Percentiles rank a stretch among this genome's conserved stretches.
Conservation (phyloP, 345 rosid species). For the Excoecaria agallocha region DNA sequence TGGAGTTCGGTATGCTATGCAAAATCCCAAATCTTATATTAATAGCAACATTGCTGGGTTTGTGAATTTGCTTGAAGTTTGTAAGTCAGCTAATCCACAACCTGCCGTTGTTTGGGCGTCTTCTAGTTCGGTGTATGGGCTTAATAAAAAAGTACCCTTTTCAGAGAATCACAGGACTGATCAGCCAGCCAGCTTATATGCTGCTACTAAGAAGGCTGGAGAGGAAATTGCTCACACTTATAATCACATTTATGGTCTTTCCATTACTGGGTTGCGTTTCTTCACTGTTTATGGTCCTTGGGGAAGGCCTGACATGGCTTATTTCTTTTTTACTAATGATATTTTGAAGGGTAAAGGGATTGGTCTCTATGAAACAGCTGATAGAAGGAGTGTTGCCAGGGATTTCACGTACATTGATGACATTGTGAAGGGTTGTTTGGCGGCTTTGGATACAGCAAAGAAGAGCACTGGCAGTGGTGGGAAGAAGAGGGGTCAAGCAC, state of each 20-base stretch:
- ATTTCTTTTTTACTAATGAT: conserved; percentile 17
- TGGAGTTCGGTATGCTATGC: conserved; percentile 24
- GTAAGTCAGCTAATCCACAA: conserved; percentile 14
- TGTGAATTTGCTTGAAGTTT: conserved; percentile 19
- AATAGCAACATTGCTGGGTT: conserved; percentile 16
- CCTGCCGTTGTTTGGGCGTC: conserved; percentile 22
- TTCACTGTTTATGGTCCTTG: conserved; percentile 23
- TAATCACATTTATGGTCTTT: conserved; percentile 21
- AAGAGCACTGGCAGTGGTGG: conserved; percentile 23
- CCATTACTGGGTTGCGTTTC: conserved; percentile 20
- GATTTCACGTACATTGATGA: conserved; percentile 26
- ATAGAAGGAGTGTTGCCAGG: conserved; percentile 20
- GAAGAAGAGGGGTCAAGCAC: conserved; percentile 18
- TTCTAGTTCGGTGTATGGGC: conserved; percentile 22
- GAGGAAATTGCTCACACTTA: conserved; percentile 18
- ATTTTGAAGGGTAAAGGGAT: conserved; percentile 18
- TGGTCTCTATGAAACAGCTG: conserved; percentile 8
- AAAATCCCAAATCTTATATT: conserved; percentile 20
- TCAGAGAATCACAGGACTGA: conserved; percentile 22
- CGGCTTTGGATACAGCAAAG: conserved; percentile 20
- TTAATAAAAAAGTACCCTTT: conserved; percentile 18
- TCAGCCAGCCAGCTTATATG: conserved; percentile 23
- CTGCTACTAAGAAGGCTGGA: conserved; percentile 22
- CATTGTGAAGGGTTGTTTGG: conserved; percentile 21
- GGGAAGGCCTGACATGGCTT: conserved; percentile 24